A percentile compares a stretch with the other conserved stretches of the same genome.
phyloP scores from a whole-genome alignment of 2,329 filamentous ascomycete genomes.

The Ascochyta rabiei region DNA sequence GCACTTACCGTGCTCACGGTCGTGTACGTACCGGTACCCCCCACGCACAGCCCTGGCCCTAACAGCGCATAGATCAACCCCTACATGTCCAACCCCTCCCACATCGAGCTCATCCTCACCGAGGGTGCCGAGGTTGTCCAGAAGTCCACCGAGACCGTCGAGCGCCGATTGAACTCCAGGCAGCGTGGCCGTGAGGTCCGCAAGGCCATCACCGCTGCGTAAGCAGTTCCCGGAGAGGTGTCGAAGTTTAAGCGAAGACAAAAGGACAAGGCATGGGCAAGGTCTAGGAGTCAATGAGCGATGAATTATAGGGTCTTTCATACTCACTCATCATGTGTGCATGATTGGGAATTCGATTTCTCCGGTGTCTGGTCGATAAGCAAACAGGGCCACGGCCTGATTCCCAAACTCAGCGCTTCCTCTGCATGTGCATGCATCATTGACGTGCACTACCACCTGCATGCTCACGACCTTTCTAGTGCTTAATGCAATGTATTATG shows the following conservation, averaged over 20 bases:
- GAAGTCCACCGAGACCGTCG: conserved; percentile 76
- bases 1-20: conserved; percentile 99
- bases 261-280: conserved; percentile 43
- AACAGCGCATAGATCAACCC: conserved; percentile 83
- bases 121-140: conserved; percentile 95
- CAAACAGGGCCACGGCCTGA: conserved; percentile 43
- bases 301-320: conserved; percentile 49
- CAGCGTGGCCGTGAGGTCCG: conserved; percentile 78
- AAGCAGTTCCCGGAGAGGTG: conserved; percentile 33
- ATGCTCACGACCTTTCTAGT: conserved; percentile 17
- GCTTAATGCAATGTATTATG: conserved; percentile 21
- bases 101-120: conserved; percentile 99
- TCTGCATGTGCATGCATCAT: conserved; percentile 15
- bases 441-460: conserved; percentile 13
- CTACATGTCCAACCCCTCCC: conserved; percentile 99
- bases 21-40: conserved; percentile 72
- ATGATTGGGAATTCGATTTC: conserved; percentile 48
- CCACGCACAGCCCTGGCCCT: conserved; percentile 5
- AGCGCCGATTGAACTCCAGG: conserved; percentile 82
- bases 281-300: conserved; percentile 49
- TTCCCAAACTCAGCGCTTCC: conserved; percentile 30
- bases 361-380: conserved; percentile 48
- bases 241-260: conserved; percentile 29
- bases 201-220: conserved; percentile 66
- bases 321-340: conserved; percentile 43